Conservation (phyloP, 768 basidiomycete species). For the Amanita phalloides region DNA sequence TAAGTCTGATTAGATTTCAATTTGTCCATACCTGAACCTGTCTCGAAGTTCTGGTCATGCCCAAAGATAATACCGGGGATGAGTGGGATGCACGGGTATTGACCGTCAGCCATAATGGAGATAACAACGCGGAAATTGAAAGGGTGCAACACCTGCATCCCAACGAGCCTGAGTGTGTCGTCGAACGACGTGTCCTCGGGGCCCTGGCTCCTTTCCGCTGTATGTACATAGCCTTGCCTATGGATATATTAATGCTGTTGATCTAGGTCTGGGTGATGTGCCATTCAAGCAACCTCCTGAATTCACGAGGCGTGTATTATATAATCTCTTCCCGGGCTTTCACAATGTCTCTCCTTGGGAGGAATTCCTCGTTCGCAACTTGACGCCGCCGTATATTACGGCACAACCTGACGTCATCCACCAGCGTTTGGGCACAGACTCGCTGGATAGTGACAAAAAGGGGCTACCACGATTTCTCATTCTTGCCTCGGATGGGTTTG, state of each 20-base stretch:
- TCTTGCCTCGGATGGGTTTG: slow-evolving; percentile 57
- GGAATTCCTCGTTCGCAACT: slow-evolving; percentile 51
- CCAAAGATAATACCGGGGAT: slow-evolving; percentile 24
- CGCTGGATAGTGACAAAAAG: neutral
- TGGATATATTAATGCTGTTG: neutral
- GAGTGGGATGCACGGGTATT: slow-evolving; percentile 52
- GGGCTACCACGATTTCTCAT: slow-evolving; percentile 40
- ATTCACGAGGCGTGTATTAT: slow-evolving; percentile 55
- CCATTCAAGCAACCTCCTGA: slow-evolving; percentile 67
- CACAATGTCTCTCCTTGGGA: slow-evolving; percentile 55
- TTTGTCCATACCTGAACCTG: neutral
- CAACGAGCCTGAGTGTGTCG: slow-evolving; percentile 55
- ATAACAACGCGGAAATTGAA: slow-evolving; percentile 53
- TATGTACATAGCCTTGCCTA: slow-evolving; percentile 22
- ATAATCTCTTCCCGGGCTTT: slow-evolving; percentile 54
- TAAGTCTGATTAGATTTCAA: slow-evolving; percentile 21
- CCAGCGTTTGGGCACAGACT: slow-evolving; percentile 26
- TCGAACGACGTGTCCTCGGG: slow-evolving; percentile 61
- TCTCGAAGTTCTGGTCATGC: slow-evolving; percentile 38
- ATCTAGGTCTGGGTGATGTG: slow-evolving; percentile 54
- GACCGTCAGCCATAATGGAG: slow-evolving; percentile 63
- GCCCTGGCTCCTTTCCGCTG: slow-evolving; percentile 72
- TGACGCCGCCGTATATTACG: slow-evolving; percentile 57
- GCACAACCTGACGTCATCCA: slow-evolving; percentile 55
- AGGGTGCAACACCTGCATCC: slow-evolving; percentile 58